Conservation (phyloP, 495 filamentous ascomycete genomes). For the Geoglossum glabrum region DNA sequence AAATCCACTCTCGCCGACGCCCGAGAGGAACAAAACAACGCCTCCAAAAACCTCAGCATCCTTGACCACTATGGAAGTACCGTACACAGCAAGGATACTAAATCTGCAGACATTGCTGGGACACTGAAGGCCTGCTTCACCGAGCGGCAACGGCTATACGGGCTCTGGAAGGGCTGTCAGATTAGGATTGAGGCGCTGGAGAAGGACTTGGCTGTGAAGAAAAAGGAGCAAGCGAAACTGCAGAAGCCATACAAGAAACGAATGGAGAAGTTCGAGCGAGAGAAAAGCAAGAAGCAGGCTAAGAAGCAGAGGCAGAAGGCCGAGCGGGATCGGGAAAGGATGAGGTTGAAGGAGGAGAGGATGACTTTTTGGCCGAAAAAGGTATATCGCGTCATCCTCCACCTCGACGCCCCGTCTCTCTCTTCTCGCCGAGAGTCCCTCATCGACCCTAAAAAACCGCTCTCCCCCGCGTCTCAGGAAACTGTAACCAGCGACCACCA, state of each 20-base stretch:
- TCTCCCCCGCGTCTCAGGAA: conserved; percentile 6
- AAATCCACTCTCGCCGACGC: conserved; percentile 4
- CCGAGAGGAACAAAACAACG: conserved; percentile 18
- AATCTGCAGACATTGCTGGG: conserved; percentile 15
- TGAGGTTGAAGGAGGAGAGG: conserved; percentile 30
- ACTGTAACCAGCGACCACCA: conserved; percentile 10
- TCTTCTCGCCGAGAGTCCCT: conserved; percentile 37
- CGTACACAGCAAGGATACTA: conserved; percentile 15
- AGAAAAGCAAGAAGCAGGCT: not conserved
- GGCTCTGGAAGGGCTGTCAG: conserved; percentile 18
- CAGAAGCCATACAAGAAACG: conserved; percentile 19
- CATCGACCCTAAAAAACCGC: conserved; percentile 20
- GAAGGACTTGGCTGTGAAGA: conserved; percentile 16
- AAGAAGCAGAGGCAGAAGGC: not conserved
- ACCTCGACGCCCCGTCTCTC: conserved; percentile 28
- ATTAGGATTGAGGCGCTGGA: conserved; percentile 15
- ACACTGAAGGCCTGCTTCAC: conserved; percentile 25
- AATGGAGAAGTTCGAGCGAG: conserved; percentile 13
- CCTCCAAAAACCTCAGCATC: conserved; percentile 20
- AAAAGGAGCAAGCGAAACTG: conserved; percentile 21
- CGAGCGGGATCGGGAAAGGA: conserved; percentile 26
- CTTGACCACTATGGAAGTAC: conserved; percentile 25
- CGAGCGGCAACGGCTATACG: conserved; percentile 28
- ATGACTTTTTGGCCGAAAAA: conserved; percentile 35
- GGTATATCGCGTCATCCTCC: conserved; percentile 36